phyloP scores from a whole-genome alignment of 768 basidiomycete species.

The Amanita polypyramis region DNA sequence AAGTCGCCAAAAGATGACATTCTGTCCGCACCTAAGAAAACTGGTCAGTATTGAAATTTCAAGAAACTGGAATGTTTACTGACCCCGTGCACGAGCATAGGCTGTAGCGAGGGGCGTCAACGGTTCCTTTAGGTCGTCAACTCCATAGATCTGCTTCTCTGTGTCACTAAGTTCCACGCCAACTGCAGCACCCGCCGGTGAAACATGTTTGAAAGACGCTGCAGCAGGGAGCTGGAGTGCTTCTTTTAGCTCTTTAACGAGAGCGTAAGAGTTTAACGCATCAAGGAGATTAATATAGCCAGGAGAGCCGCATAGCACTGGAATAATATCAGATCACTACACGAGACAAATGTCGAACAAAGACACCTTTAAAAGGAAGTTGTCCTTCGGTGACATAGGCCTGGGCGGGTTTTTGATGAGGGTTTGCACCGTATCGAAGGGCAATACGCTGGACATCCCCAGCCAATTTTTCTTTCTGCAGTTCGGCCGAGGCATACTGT shows the following conservation, averaged over 20 bases:
- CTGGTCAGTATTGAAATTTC: background rate
- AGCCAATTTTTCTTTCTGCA: constrained; percentile 47
- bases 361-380: constrained; percentile 85
- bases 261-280: constrained; percentile 92
- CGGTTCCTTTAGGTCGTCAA: constrained; percentile 87
- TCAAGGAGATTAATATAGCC: constrained; percentile 99
- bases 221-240: constrained; percentile 87
- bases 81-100: constrained; percentile 92
- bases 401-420: constrained; percentile 97
- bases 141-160: constrained; percentile 93
- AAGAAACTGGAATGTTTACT: constrained; percentile 10
- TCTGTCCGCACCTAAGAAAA: constrained; percentile 72
- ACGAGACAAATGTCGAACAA: background rate
- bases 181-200: constrained; percentile 94
- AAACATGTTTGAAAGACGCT: constrained; percentile 99
- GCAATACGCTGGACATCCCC: constrained; percentile 74
- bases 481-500: constrained; percentile 83
- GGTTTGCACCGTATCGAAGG: constrained; percentile 93
- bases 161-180: constrained; percentile 72
- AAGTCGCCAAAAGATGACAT: constrained; percentile 99
- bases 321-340: background rate
- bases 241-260: constrained; percentile 88
- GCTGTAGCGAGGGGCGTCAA: constrained; percentile 85
- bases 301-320: constrained; percentile 87
- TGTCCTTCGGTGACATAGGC: constrained; percentile 84